phyloP scores from a whole-genome alignment of 768 basidiomycete genomes.

The Boletus reticuloceps region DNA sequence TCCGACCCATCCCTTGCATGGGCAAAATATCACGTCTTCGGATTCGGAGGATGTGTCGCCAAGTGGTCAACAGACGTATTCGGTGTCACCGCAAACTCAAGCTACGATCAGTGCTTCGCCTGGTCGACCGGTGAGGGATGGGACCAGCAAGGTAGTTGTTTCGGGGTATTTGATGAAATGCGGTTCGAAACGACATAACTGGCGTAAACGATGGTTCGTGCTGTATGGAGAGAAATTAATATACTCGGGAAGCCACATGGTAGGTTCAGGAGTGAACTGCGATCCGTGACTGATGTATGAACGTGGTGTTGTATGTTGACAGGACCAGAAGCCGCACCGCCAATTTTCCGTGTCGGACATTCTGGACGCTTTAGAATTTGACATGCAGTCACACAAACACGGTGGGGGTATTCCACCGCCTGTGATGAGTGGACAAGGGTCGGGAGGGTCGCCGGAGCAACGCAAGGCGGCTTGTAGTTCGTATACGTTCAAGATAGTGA shows the following conservation, averaged over 20 bases:
- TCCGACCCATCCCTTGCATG: slow-evolving; percentile 42
- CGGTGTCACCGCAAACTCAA: slow-evolving; percentile 45
- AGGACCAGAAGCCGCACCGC: slow-evolving; percentile 91
- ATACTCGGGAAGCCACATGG: slow-evolving; percentile 95
- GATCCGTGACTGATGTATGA: slow-evolving; percentile 4
- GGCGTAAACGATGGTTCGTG: slow-evolving; percentile 98
- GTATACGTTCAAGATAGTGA: slow-evolving; percentile 93
- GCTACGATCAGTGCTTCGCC: slow-evolving; percentile 43
- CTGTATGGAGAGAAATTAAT: slow-evolving; percentile 84
- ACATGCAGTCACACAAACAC: slow-evolving; percentile 54
- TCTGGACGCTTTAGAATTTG: slow-evolving; percentile 89
- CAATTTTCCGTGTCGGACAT: slow-evolving; percentile 83
- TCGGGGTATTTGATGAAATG: slow-evolving; percentile 97
- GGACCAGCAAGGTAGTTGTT: slow-evolving; percentile 69
- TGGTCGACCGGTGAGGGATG: slow-evolving; percentile 47
- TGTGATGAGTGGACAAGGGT: slow-evolving; percentile 31
- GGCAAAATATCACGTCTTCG: slow-evolving; percentile 63
- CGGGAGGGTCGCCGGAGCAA: slow-evolving; percentile 35
- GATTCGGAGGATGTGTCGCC: slow-evolving; percentile 75
- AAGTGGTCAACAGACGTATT: slow-evolving; percentile 39
- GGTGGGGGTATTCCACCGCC: slow-evolving; percentile 36
- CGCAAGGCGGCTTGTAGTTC: slow-evolving; percentile 43
- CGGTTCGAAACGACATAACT: slow-evolving; percentile 87
- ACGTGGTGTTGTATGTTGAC: slow-evolving; percentile 10
- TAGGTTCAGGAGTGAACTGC: slow-evolving; percentile 38